Conservation (phyloP, 176 grass and related monocot species). For the Rhynchospora breviuscula region DNA sequence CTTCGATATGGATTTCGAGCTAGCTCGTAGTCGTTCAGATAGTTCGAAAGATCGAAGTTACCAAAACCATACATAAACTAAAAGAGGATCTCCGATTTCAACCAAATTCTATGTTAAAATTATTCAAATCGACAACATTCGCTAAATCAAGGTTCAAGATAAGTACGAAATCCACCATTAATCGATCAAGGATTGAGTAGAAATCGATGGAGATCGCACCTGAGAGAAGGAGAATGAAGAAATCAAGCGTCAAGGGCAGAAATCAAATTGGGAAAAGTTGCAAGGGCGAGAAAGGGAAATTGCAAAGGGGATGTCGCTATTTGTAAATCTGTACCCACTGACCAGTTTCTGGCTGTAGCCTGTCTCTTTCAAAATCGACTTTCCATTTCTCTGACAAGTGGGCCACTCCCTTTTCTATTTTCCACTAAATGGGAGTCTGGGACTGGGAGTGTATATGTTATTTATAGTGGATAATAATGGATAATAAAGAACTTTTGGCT, state of each 20-base stretch:
- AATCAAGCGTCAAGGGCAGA: neutral
- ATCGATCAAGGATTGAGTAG: neutral
- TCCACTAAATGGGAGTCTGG: too few relatives aligned
- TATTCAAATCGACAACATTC: neutral
- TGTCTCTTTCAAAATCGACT: neutral
- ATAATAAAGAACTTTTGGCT: too few relatives aligned
- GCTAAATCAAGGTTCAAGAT: neutral
- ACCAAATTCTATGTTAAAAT: neutral
- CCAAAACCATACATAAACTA: neutral
- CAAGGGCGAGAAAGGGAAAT: neutral
- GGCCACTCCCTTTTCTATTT: neutral
- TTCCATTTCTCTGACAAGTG: neutral
- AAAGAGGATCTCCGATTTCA: neutral
- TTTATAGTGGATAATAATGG: too few relatives aligned
- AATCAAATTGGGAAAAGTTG: neutral
- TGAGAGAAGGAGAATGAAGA: neutral
- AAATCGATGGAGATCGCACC: constrained; percentile 14
- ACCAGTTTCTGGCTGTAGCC: neutral
- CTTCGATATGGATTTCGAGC: neutral
- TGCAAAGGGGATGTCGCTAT: neutral
- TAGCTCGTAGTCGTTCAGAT: neutral
- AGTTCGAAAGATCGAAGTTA: neutral
- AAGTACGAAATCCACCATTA: neutral
- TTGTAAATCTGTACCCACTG: neutral
- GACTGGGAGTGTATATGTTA: too few relatives aligned